These are phyloP conservation scores for Eucalyptus pauciflora DNA, from an alignment of 345 rosid species.

Conservation along the genomic window DNA sequence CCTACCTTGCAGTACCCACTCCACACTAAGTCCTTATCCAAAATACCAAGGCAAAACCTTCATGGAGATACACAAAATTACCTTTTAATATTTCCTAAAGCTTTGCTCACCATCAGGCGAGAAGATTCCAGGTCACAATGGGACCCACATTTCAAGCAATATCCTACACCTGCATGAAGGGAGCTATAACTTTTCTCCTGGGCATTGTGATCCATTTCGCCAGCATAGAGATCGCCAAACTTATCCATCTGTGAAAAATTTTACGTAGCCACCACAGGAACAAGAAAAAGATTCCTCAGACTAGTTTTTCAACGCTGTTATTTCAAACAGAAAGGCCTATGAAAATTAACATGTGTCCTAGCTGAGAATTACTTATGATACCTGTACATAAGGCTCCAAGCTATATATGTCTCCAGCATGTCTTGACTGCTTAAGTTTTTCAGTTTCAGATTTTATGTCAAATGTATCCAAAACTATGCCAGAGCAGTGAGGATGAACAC, in stretches of 20 bases:
- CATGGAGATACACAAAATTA: not conserved
- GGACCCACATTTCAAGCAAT: conserved; percentile 58
- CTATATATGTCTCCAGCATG: conserved; percentile 1
- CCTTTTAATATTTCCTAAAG: conserved; percentile 51
- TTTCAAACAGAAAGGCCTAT: not conserved
- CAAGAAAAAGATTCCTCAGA: not conserved
- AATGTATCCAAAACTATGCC: conserved; percentile 54
- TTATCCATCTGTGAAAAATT: conserved; percentile 17
- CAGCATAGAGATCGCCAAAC: not conserved
- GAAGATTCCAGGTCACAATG: conserved; percentile 28
- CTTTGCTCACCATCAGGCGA: conserved; percentile 19
- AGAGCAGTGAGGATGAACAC: conserved; percentile 37
- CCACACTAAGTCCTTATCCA: not conserved
- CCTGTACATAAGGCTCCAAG: conserved; percentile 24
- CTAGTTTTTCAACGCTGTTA: not conserved
- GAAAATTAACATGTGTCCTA: not conserved
- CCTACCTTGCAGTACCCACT: not conserved
- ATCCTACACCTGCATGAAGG: conserved; percentile 22
- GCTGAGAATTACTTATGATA: conserved; percentile 1
- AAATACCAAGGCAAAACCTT: not conserved
- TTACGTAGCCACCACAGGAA: not conserved
- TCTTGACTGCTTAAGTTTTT: conserved; percentile 15
- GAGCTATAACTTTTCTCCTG: conserved; percentile 4
- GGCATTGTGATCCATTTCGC: conserved; percentile 7
- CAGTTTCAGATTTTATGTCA: conserved; percentile 13